A percentile compares a stretch with the other conserved stretches of the same genome.
Evolutionary conservation across 495 filamentous ascomycete genomes (phyloP).

Genomic region (Xylaria acuta): DNA sequence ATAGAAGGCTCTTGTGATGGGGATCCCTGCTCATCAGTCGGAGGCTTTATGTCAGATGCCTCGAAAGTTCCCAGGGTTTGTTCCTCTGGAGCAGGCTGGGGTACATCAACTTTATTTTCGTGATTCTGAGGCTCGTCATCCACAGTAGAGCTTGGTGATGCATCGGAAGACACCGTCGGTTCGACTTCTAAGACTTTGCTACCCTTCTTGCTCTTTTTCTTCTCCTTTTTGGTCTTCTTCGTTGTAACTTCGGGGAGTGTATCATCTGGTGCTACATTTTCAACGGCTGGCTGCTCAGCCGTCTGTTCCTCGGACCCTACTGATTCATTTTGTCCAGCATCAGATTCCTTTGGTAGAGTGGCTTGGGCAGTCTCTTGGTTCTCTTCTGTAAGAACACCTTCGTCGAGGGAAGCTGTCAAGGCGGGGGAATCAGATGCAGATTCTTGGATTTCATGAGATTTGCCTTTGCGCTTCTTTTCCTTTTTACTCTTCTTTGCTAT

Average conservation of each 20-base stretch:
- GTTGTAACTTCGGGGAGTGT: slow-evolving; percentile 2
- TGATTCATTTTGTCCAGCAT: not conserved
- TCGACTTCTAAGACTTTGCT: slow-evolving; percentile 30
- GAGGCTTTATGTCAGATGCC: not conserved
- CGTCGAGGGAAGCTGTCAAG: not conserved
- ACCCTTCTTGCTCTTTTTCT: slow-evolving; percentile 39
- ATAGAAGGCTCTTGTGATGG: slow-evolving; percentile 5
- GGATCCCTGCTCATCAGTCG: not conserved
- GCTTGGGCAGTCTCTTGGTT: not conserved
- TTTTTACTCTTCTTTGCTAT: slow-evolving; percentile 40
- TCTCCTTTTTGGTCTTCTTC: slow-evolving; percentile 43
- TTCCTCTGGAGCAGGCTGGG: not conserved
- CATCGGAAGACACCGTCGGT: not conserved
- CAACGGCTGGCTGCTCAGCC: not conserved
- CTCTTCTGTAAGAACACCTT: not conserved
- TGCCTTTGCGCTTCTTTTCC: slow-evolving; percentile 42
- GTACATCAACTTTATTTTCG: not conserved
- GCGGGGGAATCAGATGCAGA: slow-evolving; percentile 23
- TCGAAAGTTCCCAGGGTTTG: not conserved
- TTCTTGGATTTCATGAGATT: slow-evolving; percentile 29
- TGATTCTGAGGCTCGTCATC: not conserved
- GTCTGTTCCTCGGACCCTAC: not conserved
- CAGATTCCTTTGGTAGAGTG: slow-evolving; percentile 14
- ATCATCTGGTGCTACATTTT: slow-evolving; percentile 1
- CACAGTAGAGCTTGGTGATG: not conserved